Percentiles rank a stretch among this genome's conserved stretches.
Evolutionary conservation across 2,329 filamentous ascomycete genomes (phyloP).

Genomic region (Thermochaetoides dissita): DNA sequence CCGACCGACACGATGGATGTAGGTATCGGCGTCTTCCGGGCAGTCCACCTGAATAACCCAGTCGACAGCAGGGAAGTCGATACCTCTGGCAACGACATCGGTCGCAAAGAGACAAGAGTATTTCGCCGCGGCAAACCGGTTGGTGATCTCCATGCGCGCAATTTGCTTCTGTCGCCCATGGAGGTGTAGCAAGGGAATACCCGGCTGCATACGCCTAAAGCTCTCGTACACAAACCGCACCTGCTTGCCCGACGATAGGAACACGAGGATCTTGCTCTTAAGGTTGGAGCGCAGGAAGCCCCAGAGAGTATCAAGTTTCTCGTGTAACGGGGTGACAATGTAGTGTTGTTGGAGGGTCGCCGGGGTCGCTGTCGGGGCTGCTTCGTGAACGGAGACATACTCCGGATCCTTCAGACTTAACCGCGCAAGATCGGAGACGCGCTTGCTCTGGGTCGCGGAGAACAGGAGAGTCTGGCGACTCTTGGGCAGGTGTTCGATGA

Average conservation of each 20-base stretch:
- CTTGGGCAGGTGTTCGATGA: conserved; percentile 79
- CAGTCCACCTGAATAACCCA: conserved; percentile 99
- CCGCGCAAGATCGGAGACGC: conserved; percentile 80
- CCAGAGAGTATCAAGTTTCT: conserved; percentile 86
- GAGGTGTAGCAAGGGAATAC: conserved; percentile 82
- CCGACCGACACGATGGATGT: conserved; percentile 89
- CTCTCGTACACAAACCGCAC: conserved; percentile 92
- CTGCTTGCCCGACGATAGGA: conserved; percentile 89
- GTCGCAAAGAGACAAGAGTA: conserved; percentile 86
- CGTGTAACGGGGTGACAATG: conserved; percentile 65
- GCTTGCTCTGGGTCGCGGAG: conserved; percentile 90
- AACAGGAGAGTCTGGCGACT: conserved; percentile 85
- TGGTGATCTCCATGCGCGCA: conserved; percentile 74
- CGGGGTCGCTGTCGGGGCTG: conserved; percentile 66
- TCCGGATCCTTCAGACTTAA: conserved; percentile 81
- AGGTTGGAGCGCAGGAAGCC: conserved; percentile 84
- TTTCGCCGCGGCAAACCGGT: conserved; percentile 66
- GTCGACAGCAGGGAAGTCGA: conserved; percentile 93
- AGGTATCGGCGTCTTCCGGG: conserved; percentile 91
- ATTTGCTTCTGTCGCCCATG: conserved; percentile 89
- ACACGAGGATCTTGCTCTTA: conserved; percentile 90
- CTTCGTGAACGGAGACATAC: conserved; percentile 87
- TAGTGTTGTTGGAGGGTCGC: conserved; percentile 81
- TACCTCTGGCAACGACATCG: conserved; percentile 82
- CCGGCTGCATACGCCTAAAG: conserved; percentile 84